Conservation (phyloP, 768 basidiomycete genomes). For the Tulasnella sp. region DNA sequence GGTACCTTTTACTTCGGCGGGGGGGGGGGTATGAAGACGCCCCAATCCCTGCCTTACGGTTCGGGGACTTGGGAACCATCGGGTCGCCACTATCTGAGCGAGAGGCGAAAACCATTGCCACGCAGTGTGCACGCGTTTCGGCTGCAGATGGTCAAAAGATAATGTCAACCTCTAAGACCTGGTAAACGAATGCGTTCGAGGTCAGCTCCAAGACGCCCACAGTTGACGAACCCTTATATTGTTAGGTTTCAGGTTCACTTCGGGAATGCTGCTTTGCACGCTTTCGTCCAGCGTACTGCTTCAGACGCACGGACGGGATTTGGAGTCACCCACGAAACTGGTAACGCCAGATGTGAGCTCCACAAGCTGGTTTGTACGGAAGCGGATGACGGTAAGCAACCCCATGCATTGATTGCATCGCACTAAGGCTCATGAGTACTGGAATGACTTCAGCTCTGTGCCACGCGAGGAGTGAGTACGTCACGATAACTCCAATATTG, state of each 20-base stretch:
- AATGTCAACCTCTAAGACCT: too few relatives aligned
- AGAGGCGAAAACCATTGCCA: too few relatives aligned
- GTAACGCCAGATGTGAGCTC: constrained; percentile 30
- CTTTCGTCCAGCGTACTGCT: constrained; percentile 27
- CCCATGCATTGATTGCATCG: neutral
- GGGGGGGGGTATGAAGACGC: too few relatives aligned
- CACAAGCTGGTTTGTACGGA: constrained; percentile 42
- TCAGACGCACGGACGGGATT: constrained; percentile 29
- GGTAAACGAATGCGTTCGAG: constrained; percentile 36
- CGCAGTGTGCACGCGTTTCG: too few relatives aligned
- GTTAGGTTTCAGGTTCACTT: constrained; percentile 27
- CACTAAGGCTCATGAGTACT: neutral
- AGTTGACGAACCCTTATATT: neutral
- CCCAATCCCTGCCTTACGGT: too few relatives aligned
- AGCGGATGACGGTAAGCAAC: constrained; percentile 37
- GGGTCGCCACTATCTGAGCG: too few relatives aligned
- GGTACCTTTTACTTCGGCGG: too few relatives aligned
- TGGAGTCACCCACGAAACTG: constrained; percentile 27
- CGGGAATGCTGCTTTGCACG: constrained; percentile 32
- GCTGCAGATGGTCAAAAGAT: too few relatives aligned
- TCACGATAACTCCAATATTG: neutral
- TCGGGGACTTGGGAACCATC: too few relatives aligned
- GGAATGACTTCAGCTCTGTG: neutral
- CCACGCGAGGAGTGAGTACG: neutral
- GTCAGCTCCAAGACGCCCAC: constrained; percentile 4